Evolutionary conservation across 345 rosid species (phyloP), one percentile per base, ranked within the genome.

Genomic region (Eucalyptus curtisii): DNA sequence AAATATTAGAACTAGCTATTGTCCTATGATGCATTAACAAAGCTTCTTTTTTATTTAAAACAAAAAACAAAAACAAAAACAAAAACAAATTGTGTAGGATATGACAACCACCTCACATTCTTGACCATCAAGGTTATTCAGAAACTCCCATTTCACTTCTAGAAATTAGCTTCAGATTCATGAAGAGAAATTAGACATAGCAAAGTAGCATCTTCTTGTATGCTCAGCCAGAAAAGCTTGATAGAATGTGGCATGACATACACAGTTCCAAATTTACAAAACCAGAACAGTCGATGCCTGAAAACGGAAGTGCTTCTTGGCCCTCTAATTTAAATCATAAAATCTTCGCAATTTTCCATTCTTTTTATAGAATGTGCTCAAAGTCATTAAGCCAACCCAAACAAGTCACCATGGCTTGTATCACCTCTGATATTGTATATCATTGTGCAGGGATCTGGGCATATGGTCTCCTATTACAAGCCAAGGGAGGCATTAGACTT

Each of bases 371-470:
- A 37, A 19, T 37, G 45, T 71, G 81, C 45, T 37, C 81, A 8
- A 37, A 71, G 45, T 71, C 81, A 71, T 19, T 71, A 20, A 71
- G 45, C 45, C 81, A 71, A 37, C 81, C 19, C 42, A 71, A 71
- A 71, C 81, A 71, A 37, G 81, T 71, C 81, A 37, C 45, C 81
- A 71, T 71, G 27, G 45, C 8, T 71, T 71, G 45, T 37, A 37
- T 71, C 88, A 49, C 96, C 93, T 96, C 97, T 71, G 94, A 90
- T 91, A 95, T 94, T 3, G 37, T 49, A n/a, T 86, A 49, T 86
- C 52, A 17, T 68, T 33, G 80, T 68, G 44, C 42, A 86, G 44
- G 87, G 27, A 30, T 19, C 10, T 16, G 87, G 87, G 49, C 30
- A 86, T 55, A 49, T 40, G 42, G 15, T 86, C 61, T 40, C 44